These are phyloP conservation scores for Ustilago bromivora DNA, from an alignment of 1,284 basidiomycete genomes.

Conservation along the genomic window DNA sequence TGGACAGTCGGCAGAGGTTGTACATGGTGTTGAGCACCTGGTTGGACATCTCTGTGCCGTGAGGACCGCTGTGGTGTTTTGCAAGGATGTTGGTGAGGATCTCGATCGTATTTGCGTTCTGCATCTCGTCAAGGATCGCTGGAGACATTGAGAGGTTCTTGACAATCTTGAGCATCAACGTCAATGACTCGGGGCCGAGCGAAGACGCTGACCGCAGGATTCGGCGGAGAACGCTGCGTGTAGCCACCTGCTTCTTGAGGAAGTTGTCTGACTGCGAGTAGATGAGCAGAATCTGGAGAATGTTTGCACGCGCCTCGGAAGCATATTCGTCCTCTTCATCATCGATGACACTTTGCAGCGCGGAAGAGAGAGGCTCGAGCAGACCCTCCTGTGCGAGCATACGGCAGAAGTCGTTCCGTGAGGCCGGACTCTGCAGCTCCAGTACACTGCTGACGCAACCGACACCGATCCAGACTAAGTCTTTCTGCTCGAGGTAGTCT, in stretches of 20 bases:
- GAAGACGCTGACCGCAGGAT: constrained; percentile 69
- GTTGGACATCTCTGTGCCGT: constrained; percentile 76
- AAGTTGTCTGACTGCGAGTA: constrained; percentile 94
- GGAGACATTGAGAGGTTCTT: constrained; percentile 92
- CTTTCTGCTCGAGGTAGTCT: constrained; percentile 86
- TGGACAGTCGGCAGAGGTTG: constrained; percentile 63
- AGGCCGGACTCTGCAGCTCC: constrained; percentile 89
- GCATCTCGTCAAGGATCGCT: constrained; percentile 87
- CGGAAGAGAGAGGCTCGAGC: constrained; percentile 89
- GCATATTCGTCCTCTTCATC: constrained; percentile 75
- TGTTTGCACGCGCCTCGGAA: constrained; percentile 84
- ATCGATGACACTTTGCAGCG: constrained; percentile 86
- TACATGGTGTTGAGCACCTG: constrained; percentile 67
- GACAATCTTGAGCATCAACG: constrained; percentile 90
- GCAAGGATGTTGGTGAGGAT: constrained; percentile 86
- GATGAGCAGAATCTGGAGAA: constrained; percentile 88
- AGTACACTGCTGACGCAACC: constrained; percentile 95
- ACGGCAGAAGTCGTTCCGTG: constrained; percentile 96
- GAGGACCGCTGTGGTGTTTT: constrained; percentile 81
- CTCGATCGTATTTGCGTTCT: constrained; percentile 95
- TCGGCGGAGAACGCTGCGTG: constrained; percentile 88
- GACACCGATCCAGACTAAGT: constrained; percentile 91
- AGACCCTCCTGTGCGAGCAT: constrained; percentile 97
- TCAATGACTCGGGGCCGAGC: constrained; percentile 81
- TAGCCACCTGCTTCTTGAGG: constrained; percentile 89